Conservation (phyloP, 2,329 filamentous ascomycete genomes). For the Fusarium nurragi region DNA sequence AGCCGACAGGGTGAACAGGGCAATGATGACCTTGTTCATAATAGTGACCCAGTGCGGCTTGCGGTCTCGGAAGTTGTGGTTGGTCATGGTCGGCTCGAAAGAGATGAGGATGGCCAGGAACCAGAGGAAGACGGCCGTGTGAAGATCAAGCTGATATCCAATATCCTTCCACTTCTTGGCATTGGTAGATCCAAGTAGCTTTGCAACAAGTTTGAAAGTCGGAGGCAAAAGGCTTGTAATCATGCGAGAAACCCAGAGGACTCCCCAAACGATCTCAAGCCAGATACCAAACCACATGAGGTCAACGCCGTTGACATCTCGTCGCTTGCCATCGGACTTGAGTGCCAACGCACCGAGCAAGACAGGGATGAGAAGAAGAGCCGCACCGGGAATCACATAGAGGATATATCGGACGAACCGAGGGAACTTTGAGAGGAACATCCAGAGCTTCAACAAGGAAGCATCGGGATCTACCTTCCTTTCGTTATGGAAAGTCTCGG, state of each 20-base stretch:
- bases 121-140: constrained; percentile 90
- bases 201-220: constrained; percentile 64
- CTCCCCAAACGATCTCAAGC: constrained; percentile 93
- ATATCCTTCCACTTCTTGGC: constrained; percentile 94
- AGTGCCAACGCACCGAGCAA: constrained; percentile 56
- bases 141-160: constrained; percentile 84
- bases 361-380: constrained; percentile 58
- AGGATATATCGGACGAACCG: constrained; percentile 60
- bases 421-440: constrained; percentile 59
- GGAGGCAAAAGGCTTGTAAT: constrained; percentile 61
- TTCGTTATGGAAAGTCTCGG: constrained; percentile 38
- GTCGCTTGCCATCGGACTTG: constrained; percentile 46
- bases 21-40: constrained; percentile 86
- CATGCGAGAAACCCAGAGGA: constrained; percentile 79
- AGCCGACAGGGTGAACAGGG: constrained; percentile 80
- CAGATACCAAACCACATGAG: constrained; percentile 95
- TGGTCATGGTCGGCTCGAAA: constrained; percentile 82
- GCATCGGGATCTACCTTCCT: constrained; percentile 49
- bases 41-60: constrained; percentile 76
- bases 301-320: constrained; percentile 69
- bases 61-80: constrained; percentile 51
- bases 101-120: constrained; percentile 86
- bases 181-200: constrained; percentile 81
- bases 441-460: constrained; percentile 54
- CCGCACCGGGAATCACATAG: constrained; percentile 58